A percentile compares a stretch with the other conserved stretches of the same genome.
Evolutionary conservation across 345 rosid species (phyloP).

Genomic region (Aquilaria sinensis): DNA sequence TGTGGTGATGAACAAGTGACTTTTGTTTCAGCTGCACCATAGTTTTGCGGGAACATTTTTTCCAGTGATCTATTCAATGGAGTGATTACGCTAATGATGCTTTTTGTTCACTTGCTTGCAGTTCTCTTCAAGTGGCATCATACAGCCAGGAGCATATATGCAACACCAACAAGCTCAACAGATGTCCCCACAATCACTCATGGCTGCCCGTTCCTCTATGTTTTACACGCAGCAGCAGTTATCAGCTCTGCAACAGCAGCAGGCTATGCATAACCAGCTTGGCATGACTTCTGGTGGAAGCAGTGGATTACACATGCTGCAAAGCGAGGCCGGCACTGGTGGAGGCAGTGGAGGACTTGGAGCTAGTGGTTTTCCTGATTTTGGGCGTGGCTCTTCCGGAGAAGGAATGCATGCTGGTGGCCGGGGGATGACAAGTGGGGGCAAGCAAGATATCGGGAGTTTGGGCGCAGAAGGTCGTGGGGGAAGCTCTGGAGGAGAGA

Average conservation of each 20-base stretch:
- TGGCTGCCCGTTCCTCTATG: conserved; percentile 94
- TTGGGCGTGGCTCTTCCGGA: conserved; percentile 39
- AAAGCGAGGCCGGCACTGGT: conserved; percentile 45
- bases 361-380: conserved; percentile 66
- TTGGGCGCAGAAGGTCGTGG: conserved; percentile 69
- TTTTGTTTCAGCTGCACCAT: too few relatives aligned
- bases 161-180: conserved; percentile 90
- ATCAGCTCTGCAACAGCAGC: conserved; percentile 81
- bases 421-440: conserved; percentile 44
- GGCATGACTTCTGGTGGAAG: conserved; percentile 76
- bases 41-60: too few relatives aligned
- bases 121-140: conserved; percentile 62
- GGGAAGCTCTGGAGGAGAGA: conserved; percentile 61
- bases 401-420: conserved; percentile 31
- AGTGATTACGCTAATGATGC: not conserved
- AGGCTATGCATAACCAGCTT: conserved; percentile 79
- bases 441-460: conserved; percentile 79
- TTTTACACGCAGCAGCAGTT: conserved; percentile 74
- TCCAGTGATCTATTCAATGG: too few relatives aligned
- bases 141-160: conserved; percentile 82
- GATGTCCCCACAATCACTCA: conserved; percentile 80
- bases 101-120: conserved; percentile 20
- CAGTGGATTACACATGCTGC: conserved; percentile 58
- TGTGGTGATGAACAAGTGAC: too few relatives aligned
- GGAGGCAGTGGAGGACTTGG: conserved; percentile 65